Conservation (phyloP, 441 rosid species). For the Brassica balearica region DNA sequence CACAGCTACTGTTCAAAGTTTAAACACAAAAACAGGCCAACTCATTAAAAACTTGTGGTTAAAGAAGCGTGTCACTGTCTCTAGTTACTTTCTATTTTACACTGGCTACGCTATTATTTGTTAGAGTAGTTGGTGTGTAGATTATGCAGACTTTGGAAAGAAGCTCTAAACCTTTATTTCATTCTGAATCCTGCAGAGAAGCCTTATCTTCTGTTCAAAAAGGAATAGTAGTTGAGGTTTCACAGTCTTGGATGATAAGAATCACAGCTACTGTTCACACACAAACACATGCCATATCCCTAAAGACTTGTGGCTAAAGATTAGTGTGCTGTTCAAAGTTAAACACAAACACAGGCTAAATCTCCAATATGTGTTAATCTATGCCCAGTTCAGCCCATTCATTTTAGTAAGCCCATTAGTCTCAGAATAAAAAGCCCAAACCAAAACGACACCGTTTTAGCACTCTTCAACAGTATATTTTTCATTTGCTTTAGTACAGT, state of each 20-base stretch:
- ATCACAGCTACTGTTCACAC: neutral
- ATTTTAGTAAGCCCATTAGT: neutral
- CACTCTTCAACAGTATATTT: neutral
- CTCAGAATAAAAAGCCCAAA: neutral
- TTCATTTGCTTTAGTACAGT: neutral
- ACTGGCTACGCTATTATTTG: neutral
- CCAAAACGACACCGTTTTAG: accelerated
- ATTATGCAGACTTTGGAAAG: neutral
- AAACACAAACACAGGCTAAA: too few relatives aligned
- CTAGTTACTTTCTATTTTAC: neutral
- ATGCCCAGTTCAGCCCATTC: neutral
- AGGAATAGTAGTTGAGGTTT: slow-evolving; percentile 15
- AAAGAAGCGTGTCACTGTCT: slow-evolving; percentile 2
- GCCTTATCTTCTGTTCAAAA: slow-evolving; percentile 4
- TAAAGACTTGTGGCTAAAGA: too few relatives aligned
- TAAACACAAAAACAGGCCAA: neutral
- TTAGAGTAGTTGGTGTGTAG: neutral
- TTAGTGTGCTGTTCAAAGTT: too few relatives aligned
- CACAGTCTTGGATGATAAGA: neutral
- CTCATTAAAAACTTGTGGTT: slow-evolving; percentile 8
- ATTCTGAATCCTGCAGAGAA: neutral
- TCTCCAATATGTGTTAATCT: neutral
- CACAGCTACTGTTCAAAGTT: neutral
- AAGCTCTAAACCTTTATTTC: neutral
- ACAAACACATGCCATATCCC: neutral